Evolutionary conservation across 768 basidiomycete genomes (phyloP), one percentile per base, ranked within the genome.

Genomic region (Boletus barrowsii): DNA sequence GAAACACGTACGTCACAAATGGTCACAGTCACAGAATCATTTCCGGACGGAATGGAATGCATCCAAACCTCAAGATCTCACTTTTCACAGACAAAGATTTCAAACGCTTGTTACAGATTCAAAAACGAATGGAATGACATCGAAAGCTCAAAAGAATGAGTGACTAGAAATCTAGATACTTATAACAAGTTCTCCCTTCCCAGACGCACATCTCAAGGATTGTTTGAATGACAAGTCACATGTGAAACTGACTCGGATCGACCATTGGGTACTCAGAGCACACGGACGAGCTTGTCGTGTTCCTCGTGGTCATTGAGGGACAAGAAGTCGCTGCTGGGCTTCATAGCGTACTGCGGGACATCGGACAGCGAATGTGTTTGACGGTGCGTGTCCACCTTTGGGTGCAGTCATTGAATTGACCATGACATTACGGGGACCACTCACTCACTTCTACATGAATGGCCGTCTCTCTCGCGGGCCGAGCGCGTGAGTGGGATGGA

Each of bases 401-500:
- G 13, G 37, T 35, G 47, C 18, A 15, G 32, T 48, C 50, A 22
- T 56, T 55, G 47, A 53, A 36, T 48, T 13, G 40, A 46, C 37
- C 37, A 39, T 22, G 10, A 22, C 15, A 6, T 3, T 22, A 11
- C n/a, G 18, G 30, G 11, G 9, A 26, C 15, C 24, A 48, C 56
- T 33, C 22, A 55, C 68, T 43, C 30, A 73, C 73, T 63, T 73
- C 73, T 29, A 73, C 72, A 32, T 71, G 72, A 20, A 73, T 61
- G 8, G 63, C 47, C n/a, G 63, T 42, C 45, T 60, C 59, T 54
- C 62, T 58, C 46, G 53, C 13, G 15, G 54, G 41, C 42, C 62
- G 56, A 4, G 55, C 42, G 32, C 62, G 66, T 37, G 62, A 48
- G 36, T 56, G 58, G 15, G 57, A 20, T 14, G 58, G 22, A 47